phyloP scores from a whole-genome alignment of 208 protist species.

The Crithidia fasciculata region DNA sequence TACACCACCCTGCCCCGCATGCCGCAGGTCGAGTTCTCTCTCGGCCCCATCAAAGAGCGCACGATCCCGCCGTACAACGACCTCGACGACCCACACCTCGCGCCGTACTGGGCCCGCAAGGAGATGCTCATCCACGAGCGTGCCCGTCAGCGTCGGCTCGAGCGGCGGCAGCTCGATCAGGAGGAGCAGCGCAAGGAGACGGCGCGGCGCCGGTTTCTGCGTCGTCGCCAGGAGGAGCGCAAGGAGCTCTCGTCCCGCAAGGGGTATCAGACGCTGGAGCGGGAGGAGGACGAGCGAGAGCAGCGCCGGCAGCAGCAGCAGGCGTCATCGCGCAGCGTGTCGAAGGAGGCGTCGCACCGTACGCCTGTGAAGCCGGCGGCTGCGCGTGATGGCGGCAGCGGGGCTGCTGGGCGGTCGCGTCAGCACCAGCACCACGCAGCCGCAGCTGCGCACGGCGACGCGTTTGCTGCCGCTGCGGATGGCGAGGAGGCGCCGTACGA shows the following conservation, averaged over 20 bases:
- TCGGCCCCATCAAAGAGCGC: slow-evolving; percentile 73
- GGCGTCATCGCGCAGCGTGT: background rate
- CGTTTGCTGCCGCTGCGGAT: slow-evolving; percentile 9
- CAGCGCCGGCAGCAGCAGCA: slow-evolving; percentile 1
- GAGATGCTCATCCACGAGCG: slow-evolving; percentile 68
- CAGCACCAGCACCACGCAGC: slow-evolving; percentile 31
- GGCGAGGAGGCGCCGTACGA: background rate
- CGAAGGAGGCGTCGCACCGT: slow-evolving; percentile 6
- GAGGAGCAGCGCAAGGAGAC: slow-evolving; percentile 47
- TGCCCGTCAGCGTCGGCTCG: slow-evolving; percentile 43
- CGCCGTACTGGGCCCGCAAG: slow-evolving; percentile 73
- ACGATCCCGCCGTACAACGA: slow-evolving; percentile 82
- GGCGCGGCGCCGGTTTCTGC: slow-evolving; percentile 62
- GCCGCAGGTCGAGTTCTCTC: slow-evolving; percentile 71
- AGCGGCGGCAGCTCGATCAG: slow-evolving; percentile 45
- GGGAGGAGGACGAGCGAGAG: slow-evolving; percentile 29
- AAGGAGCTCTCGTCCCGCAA: slow-evolving; percentile 58
- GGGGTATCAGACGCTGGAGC: slow-evolving; percentile 40
- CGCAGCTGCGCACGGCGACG: slow-evolving; percentile 15
- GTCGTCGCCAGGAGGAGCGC: slow-evolving; percentile 62
- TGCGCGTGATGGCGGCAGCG: background rate
- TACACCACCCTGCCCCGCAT: slow-evolving; percentile 34
- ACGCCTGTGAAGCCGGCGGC: slow-evolving; percentile 11
- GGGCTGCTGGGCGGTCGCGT: slow-evolving; percentile 17
- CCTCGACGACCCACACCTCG: slow-evolving; percentile 81